Percentiles rank a stretch among this genome's conserved stretches.
Conservation (phyloP, 345 rosid species). For the Gossypium ekmanianum region DNA sequence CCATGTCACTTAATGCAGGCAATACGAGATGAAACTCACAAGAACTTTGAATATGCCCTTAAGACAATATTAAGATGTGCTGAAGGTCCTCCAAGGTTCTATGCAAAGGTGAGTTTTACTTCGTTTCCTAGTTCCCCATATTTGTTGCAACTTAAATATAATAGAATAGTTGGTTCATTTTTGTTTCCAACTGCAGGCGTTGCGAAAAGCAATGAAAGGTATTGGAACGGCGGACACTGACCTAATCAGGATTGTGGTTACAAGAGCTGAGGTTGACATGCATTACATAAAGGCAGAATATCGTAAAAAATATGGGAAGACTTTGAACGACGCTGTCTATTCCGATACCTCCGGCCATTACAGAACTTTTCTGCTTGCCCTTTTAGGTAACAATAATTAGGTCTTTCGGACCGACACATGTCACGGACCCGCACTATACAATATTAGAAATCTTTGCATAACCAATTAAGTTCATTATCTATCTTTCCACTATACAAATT, state of each 20-base stretch:
- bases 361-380: slow-evolving; percentile 54
- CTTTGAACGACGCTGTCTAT: slow-evolving; percentile 43
- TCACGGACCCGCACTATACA: too few relatives aligned
- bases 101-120: slow-evolving; percentile 39
- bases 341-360: slow-evolving; percentile 60
- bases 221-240: slow-evolving; percentile 53
- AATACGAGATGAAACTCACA: slow-evolving; percentile 47
- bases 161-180: neutral
- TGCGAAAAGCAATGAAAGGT: slow-evolving; percentile 44
- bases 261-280: slow-evolving; percentile 61
- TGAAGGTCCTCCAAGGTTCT: slow-evolving; percentile 48
- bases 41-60: slow-evolving; percentile 46
- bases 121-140: neutral
- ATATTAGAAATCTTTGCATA: too few relatives aligned
- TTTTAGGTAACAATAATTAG: slow-evolving; percentile 38
- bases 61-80: slow-evolving; percentile 52
- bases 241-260: slow-evolving; percentile 48
- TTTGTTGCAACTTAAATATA: too few relatives aligned
- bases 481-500: too few relatives aligned
- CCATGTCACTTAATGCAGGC: slow-evolving; percentile 27
- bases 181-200: neutral
- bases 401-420: neutral
- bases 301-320: slow-evolving; percentile 43
- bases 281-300: slow-evolving; percentile 45
- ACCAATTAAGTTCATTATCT: too few relatives aligned